Conservation (phyloP, 2,329 filamentous ascomycete genomes). For the Diaporthe ilicicola region DNA sequence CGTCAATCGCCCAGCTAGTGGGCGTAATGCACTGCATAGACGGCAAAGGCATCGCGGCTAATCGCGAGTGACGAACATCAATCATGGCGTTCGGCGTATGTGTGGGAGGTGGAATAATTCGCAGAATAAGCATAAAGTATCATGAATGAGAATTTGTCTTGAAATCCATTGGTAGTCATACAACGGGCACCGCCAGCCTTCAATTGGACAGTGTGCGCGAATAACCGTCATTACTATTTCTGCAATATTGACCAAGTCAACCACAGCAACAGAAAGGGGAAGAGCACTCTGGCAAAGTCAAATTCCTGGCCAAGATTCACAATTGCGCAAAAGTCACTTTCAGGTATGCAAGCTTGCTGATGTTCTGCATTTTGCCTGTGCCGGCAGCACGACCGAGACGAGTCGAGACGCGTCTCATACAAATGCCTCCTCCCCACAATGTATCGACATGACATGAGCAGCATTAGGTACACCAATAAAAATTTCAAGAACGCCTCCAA, state of each 20-base stretch:
- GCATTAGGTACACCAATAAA: constrained; percentile 19
- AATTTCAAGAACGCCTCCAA: constrained; percentile 32
- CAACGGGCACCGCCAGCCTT: not conserved
- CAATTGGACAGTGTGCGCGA: not conserved
- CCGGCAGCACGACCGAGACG: not conserved
- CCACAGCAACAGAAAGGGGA: not conserved
- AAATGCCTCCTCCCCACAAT: constrained; percentile 25
- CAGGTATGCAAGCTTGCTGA: not conserved
- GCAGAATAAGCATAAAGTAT: not conserved
- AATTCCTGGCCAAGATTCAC: not conserved
- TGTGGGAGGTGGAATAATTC: not conserved
- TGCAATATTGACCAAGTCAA: not conserved
- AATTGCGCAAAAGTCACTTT: no score
- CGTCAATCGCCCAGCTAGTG: not conserved
- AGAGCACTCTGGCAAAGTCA: no score
- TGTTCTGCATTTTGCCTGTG: not conserved
- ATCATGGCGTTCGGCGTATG: constrained; percentile 23
- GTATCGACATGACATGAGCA: constrained; percentile 29
- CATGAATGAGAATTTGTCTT: not conserved
- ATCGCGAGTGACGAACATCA: not conserved
- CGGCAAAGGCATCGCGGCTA: not conserved
- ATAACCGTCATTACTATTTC: not conserved
- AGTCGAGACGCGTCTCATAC: not conserved
- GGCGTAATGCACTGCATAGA: no score
- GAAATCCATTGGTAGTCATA: not conserved